Evolutionary conservation across 257 asterid species (phyloP).

Genomic region (Paulownia fortunei): DNA sequence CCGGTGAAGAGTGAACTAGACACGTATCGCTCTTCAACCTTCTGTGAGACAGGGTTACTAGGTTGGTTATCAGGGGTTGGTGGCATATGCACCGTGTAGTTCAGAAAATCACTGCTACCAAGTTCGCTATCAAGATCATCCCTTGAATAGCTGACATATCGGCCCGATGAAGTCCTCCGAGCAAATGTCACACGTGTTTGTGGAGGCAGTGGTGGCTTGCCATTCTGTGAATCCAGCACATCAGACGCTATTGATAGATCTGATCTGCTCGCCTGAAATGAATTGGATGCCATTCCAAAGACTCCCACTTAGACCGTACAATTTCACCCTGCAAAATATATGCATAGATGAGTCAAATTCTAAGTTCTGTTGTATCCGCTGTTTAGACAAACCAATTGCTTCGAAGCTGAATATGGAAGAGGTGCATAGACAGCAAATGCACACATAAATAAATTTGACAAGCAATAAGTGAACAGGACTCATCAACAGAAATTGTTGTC

Average conservation of each 20-base stretch:
- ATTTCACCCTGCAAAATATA: slow-evolving; percentile 33
- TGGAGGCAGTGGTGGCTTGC: slow-evolving; percentile 62
- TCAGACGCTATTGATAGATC: slow-evolving; percentile 59
- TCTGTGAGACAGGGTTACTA: slow-evolving; percentile 39
- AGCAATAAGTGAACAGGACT: background rate
- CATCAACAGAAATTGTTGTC: too few species aligned
- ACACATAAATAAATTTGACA: background rate
- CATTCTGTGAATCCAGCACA: slow-evolving; percentile 44
- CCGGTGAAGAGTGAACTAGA: slow-evolving; percentile 62
- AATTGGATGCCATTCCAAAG: slow-evolving; percentile 53
- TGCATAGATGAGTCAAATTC: background rate
- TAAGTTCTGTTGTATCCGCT: background rate
- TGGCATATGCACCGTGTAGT: slow-evolving; percentile 63
- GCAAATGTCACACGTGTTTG: slow-evolving; percentile 43
- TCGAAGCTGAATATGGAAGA: background rate
- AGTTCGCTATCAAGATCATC: slow-evolving; percentile 59
- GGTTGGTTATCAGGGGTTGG: slow-evolving; percentile 63
- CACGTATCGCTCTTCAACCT: slow-evolving; percentile 58
- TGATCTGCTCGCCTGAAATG: slow-evolving; percentile 55
- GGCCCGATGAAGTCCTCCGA: slow-evolving; percentile 49
- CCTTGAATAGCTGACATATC: slow-evolving; percentile 46
- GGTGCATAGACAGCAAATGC: background rate
- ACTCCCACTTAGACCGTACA: background rate
- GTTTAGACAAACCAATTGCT: background rate
- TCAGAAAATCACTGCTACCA: slow-evolving; percentile 47